These are phyloP conservation scores for Aspergillus ellipticus DNA, from an alignment of 495 filamentous ascomycete species.

Conservation along the genomic window DNA sequence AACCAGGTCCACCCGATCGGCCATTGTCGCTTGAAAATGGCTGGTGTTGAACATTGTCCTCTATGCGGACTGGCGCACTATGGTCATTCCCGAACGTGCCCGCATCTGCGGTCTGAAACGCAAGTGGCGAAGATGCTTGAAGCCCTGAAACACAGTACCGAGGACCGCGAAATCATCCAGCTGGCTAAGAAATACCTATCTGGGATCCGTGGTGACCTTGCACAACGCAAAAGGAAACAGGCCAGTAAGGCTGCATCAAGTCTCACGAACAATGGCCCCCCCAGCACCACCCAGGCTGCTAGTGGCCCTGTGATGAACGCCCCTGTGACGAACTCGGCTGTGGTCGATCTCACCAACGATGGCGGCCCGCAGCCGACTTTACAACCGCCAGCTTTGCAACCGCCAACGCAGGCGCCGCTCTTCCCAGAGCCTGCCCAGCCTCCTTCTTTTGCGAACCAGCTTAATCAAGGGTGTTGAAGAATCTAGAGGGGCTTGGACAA, in stretches of 20 bases:
- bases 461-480: not conserved
- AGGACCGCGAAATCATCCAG: constrained; percentile 48
- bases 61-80: constrained; percentile 68
- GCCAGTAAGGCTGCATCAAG: constrained; percentile 13
- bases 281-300: constrained; percentile 1
- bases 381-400: not conserved
- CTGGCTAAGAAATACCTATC: constrained; percentile 53
- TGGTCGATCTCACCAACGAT: not conserved
- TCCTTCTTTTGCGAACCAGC: not conserved
- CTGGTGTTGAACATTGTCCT: constrained; percentile 59
- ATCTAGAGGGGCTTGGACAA: too few species aligned
- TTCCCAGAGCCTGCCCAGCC: not conserved
- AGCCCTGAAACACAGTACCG: constrained; percentile 53
- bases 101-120: constrained; percentile 53
- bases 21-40: constrained; percentile 55
- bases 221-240: constrained; percentile 35
- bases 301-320: not conserved
- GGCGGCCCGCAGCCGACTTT: not conserved
- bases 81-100: constrained; percentile 52
- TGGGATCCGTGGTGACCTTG: constrained; percentile 51
- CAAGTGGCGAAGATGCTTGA: constrained; percentile 59
- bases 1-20: constrained; percentile 48
- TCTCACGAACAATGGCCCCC: not conserved
- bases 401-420: not conserved
- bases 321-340: not conserved